Evolutionary conservation across 2,329 filamentous ascomycete species (phyloP), one percentile per base, ranked within the genome.

Genomic region (Harringtonia lauricola): DNA sequence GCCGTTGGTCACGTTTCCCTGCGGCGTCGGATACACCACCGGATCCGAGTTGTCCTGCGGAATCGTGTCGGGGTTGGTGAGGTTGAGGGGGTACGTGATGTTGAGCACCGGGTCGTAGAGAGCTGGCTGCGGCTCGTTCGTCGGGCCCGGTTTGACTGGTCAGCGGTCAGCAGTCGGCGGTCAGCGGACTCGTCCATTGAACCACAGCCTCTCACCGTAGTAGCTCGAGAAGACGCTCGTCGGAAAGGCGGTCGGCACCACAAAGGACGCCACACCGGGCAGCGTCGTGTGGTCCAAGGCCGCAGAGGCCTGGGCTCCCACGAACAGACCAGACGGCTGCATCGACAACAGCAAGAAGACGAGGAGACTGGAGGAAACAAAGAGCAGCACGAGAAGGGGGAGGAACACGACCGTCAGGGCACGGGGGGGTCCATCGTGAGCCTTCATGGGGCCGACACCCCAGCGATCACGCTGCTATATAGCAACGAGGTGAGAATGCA

Each of bases 31-130:
- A 41, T 65, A 76, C 47, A 66, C 64, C 8, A 73, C 54, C 2
- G 71, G 70, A 52, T 79, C 74, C 8, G 58, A 49, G 44, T 69
- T 66, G 13, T 63, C 53, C 1, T 60, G 58, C 8, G 73, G 72
- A 31, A 78, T 68, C 1, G 62, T 68, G 26, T 66, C 59, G 1
- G 73, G 73, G 52, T 74, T 63, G 0, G 74, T 79, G 41, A 79
- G 55, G 48, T 75, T 72, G 28, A 65, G 57, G 1, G 71, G 71
- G 45, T 65, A 78, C 3, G 70, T 76, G 48, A 67, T 62, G 49
- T 76, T 71, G 38, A 76, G 55, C 24, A 76, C 58, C 0, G 71
- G 69, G 55, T 79, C 74, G 47, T 65, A 62, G 4, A 79, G 54
- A 14, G 65, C 65, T 3, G 58, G 58, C 43, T 61, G 57, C 4